Conservation (phyloP, 1,284 basidiomycete species). For the Pascua sp. region DNA sequence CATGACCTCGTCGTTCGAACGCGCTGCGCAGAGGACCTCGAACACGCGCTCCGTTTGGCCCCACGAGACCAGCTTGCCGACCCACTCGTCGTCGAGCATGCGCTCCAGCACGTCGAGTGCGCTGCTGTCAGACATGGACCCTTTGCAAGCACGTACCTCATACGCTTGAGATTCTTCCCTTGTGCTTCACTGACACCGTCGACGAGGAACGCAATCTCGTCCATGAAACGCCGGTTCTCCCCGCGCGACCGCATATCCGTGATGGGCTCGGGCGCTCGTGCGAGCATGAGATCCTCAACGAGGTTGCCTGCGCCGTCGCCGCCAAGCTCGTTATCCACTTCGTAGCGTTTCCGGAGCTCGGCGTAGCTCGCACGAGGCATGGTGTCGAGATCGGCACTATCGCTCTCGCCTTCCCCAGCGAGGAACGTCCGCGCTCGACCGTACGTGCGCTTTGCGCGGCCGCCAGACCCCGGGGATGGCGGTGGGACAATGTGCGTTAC, state of each 20-base stretch:
- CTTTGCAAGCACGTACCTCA: slow-evolving; percentile 25
- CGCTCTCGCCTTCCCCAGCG: slow-evolving; percentile 6
- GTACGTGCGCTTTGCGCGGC: slow-evolving; percentile 34
- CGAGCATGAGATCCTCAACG: slow-evolving; percentile 26
- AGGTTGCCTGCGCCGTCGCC: slow-evolving; percentile 24
- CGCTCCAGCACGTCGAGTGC: slow-evolving; percentile 39
- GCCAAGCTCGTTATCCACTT: slow-evolving; percentile 33
- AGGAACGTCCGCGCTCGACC: slow-evolving; percentile 29
- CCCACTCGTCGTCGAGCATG: slow-evolving; percentile 38
- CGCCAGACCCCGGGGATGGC: slow-evolving; percentile 13
- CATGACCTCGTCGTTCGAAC: slow-evolving; percentile 30
- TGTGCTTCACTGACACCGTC: slow-evolving; percentile 31
- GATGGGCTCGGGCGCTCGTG: slow-evolving; percentile 35
- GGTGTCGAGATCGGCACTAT: slow-evolving; percentile 2
- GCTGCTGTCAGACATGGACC: slow-evolving; percentile 17
- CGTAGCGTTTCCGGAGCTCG: slow-evolving; percentile 40
- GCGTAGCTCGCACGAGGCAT: slow-evolving; percentile 35
- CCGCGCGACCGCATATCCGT: slow-evolving; percentile 46
- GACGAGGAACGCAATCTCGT: slow-evolving; percentile 40
- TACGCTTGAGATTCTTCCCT: slow-evolving; percentile 21
- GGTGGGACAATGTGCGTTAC: slow-evolving; percentile 2
- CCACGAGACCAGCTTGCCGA: slow-evolving; percentile 36
- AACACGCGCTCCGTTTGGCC: slow-evolving; percentile 41
- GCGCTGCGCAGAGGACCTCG: slow-evolving; percentile 18
- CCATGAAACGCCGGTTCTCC: slow-evolving; percentile 45